These are phyloP conservation scores for Laetiporus sulphureus DNA, from an alignment of 1,284 basidiomycete species.

Conservation along the genomic window DNA sequence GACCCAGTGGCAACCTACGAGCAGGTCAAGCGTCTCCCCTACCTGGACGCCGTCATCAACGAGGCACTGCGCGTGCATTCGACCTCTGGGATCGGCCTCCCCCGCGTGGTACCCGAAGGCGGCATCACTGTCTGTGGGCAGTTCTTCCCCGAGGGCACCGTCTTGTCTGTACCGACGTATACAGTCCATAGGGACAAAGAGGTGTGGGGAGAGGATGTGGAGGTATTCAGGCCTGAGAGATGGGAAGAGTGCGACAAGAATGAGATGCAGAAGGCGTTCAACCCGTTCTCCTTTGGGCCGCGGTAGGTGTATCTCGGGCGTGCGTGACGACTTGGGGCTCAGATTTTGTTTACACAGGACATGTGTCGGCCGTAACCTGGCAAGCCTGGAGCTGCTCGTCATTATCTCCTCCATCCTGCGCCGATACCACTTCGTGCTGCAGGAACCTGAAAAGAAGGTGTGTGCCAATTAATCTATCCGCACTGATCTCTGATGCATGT, in stretches of 20 bases:
- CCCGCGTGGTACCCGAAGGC: slow-evolving; percentile 68
- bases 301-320: slow-evolving; percentile 32
- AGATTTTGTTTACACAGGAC: slow-evolving; percentile 34
- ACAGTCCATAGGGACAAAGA: slow-evolving; percentile 67
- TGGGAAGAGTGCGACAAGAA: slow-evolving; percentile 69
- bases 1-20: slow-evolving; percentile 48
- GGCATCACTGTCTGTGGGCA: slow-evolving; percentile 54
- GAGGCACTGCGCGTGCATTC: slow-evolving; percentile 81
- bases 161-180: slow-evolving; percentile 71
- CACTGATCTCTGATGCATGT: too few relatives aligned
- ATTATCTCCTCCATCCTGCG: slow-evolving; percentile 70
- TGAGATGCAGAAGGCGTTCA: slow-evolving; percentile 63
- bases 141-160: slow-evolving; percentile 65
- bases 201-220: slow-evolving; percentile 77
- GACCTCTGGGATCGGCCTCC: slow-evolving; percentile 75
- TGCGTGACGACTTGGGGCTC: neutral
- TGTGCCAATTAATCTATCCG: too few relatives aligned
- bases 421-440: slow-evolving; percentile 65
- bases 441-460: slow-evolving; percentile 49
- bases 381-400: slow-evolving; percentile 66
- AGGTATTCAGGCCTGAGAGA: slow-evolving; percentile 71
- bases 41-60: slow-evolving; percentile 78
- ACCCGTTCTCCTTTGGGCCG: slow-evolving; percentile 69
- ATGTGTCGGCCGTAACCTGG: slow-evolving; percentile 72
- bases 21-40: slow-evolving; percentile 63